Conservation (phyloP, 495 filamentous ascomycete genomes). For the Annulohypoxylon nitens region DNA sequence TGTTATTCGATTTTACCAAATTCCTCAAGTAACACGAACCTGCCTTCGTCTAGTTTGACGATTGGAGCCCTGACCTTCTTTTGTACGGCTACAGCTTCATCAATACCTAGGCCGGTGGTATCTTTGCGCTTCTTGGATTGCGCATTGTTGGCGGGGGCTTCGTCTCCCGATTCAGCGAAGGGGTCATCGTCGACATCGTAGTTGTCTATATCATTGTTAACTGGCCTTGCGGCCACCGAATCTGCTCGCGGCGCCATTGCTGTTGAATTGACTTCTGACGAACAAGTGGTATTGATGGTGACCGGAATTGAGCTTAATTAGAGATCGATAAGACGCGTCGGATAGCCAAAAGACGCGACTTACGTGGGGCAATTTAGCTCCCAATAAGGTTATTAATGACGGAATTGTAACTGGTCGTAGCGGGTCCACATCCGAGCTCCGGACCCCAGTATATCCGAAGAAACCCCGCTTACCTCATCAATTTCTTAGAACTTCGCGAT, state of each 20-base stretch:
- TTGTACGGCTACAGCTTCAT: constrained; percentile 85
- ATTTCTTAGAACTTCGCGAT: constrained; percentile 29
- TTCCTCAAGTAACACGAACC: constrained; percentile 60
- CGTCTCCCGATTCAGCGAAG: constrained; percentile 47
- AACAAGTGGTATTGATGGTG: neutral
- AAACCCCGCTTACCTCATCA: constrained; percentile 48
- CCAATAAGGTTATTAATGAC: constrained; percentile 15
- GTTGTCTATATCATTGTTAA: constrained; percentile 73
- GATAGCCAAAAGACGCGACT: constrained; percentile 46
- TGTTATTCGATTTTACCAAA: neutral
- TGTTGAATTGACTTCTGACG: neutral
- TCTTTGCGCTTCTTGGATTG: constrained; percentile 54
- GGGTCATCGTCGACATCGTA: constrained; percentile 71
- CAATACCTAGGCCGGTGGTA: constrained; percentile 73
- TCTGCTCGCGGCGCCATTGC: constrained; percentile 44
- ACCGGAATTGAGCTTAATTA: constrained; percentile 1
- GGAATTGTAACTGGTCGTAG: constrained; percentile 14
- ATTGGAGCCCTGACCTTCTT: constrained; percentile 76
- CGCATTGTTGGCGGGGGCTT: constrained; percentile 47
- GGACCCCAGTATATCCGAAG: constrained; percentile 33
- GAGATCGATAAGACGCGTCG: constrained; percentile 25
- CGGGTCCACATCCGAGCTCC: constrained; percentile 5
- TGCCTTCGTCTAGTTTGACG: constrained; percentile 87
- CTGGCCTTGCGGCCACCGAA: constrained; percentile 23
- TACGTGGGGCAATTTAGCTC: constrained; percentile 28